A percentile compares a stretch with the other conserved stretches of the same genome.
Evolutionary conservation across 164 flowering plant genomes (phyloP).

Genomic region (Tinospora cordifolia): DNA sequence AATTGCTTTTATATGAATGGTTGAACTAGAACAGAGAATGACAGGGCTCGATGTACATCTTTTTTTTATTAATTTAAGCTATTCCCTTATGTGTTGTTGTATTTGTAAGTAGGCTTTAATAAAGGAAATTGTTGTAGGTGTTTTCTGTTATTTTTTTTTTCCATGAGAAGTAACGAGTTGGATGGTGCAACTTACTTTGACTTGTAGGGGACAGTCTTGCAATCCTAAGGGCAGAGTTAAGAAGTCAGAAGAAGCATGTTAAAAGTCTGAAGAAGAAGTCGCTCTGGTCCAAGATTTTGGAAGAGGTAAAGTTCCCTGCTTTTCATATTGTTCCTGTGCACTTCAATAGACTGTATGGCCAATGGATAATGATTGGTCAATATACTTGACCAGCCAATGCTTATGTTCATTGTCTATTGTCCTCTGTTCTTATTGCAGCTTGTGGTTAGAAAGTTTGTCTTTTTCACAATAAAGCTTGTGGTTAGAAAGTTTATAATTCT

Average conservation of each 20-base stretch:
- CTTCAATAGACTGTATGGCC: background rate
- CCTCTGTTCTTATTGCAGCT: background rate
- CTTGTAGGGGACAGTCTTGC: slow-evolving; percentile 75
- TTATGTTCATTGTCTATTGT: background rate
- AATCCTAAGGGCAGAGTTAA: slow-evolving; percentile 69
- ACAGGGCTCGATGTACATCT: background rate
- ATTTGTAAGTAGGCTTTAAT: background rate
- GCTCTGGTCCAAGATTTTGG: slow-evolving; percentile 91
- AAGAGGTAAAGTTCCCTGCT: slow-evolving; percentile 53
- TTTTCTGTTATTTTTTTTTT: too few relatives aligned
- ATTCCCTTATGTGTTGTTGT: background rate
- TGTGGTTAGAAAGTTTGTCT: background rate
- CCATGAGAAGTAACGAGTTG: background rate
- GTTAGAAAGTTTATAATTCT: background rate
- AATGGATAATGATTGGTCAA: background rate
- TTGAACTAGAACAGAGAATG: background rate
- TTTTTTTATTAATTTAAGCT: background rate
- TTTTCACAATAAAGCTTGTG: background rate
- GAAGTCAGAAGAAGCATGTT: slow-evolving; percentile 89
- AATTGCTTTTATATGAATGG: background rate
- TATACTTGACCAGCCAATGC: background rate
- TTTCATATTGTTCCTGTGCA: background rate
- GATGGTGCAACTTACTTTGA: slow-evolving; percentile 5
- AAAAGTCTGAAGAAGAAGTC: slow-evolving; percentile 83
- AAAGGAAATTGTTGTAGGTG: too few relatives aligned